Evolutionary conservation across 352 stramenopile genomes (phyloP), one percentile per base, ranked within the genome.

Genomic region (Pythium brachiatum): DNA sequence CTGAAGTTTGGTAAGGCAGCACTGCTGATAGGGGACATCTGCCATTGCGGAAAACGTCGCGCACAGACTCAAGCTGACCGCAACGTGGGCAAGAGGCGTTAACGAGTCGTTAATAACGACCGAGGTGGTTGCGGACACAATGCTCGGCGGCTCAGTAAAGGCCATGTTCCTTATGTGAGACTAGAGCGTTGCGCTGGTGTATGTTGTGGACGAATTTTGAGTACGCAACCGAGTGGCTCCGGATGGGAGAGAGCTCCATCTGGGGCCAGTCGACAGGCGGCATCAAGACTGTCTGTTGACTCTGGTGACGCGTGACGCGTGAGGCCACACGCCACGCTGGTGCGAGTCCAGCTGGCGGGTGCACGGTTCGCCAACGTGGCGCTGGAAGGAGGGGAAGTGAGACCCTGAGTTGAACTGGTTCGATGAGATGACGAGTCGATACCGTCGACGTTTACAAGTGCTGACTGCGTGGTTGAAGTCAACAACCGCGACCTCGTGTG

Each of bases 261-360:
- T 48, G 41, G 21, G n/a, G 7, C 4, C 15, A 2, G 41, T 26
- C 41, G 41, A 48, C 41, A 48, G 41, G 41, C 41, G 41, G 6
- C 41, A 16, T 48, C n/a, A 20, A 16, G 36, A 25, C 39, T 26
- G 16, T 7, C n/a, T 27, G 41, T 27, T 27, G n/a, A 3, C 2
- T 3, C 16, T 44, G n/a, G n/a, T 44, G 38, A 48, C 41, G 20
- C 7, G 20, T 48, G 41, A 48, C 41, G n/a, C 41, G 7, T 27
- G 41, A 48, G 23, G 39, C 39, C 39, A 46, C 41, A 48, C 41
- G 41, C 41, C 41, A 48, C 41, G 41, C 41, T 48, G 41, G 41
- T 16, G 18, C 7, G 18, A 7, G 41, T 16, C 41, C 41, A 48
- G 41, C 41, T 48, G 41, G 41, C 26, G 41, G 41, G 41, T 27